Evolutionary conservation across 2,329 filamentous ascomycete genomes (phyloP), one percentile per base, ranked within the genome.

Genomic region (Xylariaceae sp.): DNA sequence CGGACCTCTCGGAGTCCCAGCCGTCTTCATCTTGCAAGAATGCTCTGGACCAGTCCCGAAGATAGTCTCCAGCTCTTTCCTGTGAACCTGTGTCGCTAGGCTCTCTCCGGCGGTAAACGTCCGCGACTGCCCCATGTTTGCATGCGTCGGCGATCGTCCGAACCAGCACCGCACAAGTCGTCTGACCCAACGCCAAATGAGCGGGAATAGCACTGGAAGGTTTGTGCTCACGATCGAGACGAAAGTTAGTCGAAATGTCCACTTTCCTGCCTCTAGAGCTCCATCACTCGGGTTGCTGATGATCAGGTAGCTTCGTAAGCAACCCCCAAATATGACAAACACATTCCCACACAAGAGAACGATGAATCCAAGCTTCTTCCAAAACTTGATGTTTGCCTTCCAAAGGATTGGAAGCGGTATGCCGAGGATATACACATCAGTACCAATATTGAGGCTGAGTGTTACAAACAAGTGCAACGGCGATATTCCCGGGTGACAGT

Each of bases 331-430:
- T 9, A 45, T 37, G 10, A 47, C 36, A 31, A 47, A 41, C n/a
- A 36, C 17, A 16, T 42, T 41, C 10, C 40, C 40, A 4, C 28
- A 35, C 8, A 47, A 25, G 1, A 47, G 29, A 14, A 40, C 13
- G 10, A 42, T 29, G 8, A 47, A 31, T 3, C 43, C 43, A 3
- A 44, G 25, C 29, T 47, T 47, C 39, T 45, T 45, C 44, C 43
- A 45, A 8, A 41, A 10, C 30, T 45, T 40, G 15, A 41, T 40
- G 17, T 37, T 33, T 1, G 44, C 43, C 40, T 40, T 44, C 42
- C 40, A 45, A 11, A 47, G 19, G 11, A 47, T 33, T 6, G 44
- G 44, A 0, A 47, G 25, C 4, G 42, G 38, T 4, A 47, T 39
- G 13, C 32, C 21, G 17, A 47, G 39, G 17, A 47, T 37, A 25